Conservation (phyloP, 352 stramenopile genomes). For the Phytopythium aichiense region DNA sequence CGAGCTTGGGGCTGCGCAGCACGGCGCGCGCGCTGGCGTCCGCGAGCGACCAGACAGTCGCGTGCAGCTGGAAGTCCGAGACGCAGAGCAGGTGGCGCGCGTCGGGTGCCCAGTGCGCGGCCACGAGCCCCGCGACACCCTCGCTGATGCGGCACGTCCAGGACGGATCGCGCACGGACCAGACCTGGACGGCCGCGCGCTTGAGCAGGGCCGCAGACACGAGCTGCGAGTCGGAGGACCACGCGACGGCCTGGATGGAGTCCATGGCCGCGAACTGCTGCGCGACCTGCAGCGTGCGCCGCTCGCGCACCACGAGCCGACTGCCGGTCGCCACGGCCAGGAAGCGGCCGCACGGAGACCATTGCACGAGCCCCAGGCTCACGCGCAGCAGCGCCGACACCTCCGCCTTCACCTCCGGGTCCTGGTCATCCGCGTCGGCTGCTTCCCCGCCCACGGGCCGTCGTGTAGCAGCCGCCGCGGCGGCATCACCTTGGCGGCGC, state of each 20-base stretch:
- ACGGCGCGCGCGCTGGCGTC: constrained; percentile 48
- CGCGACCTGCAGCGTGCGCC: constrained; percentile 44
- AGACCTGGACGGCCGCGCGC: constrained; percentile 63
- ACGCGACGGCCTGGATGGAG: constrained; percentile 48
- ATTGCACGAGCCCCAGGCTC: constrained; percentile 55
- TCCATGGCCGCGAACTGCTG: constrained; percentile 61
- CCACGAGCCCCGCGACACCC: constrained; percentile 58
- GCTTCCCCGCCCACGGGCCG: background rate
- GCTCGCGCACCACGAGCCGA: constrained; percentile 53
- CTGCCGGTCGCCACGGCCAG: constrained; percentile 49
- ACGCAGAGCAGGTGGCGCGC: constrained; percentile 70
- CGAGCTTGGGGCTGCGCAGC: constrained; percentile 69
- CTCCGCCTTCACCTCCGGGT: constrained; percentile 15
- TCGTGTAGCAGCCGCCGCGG: background rate
- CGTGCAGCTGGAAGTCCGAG: constrained; percentile 83
- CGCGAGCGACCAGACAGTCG: constrained; percentile 75
- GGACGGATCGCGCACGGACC: constrained; percentile 58
- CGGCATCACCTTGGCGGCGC: background rate
- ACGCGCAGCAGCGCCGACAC: constrained; percentile 52
- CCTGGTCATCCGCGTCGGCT: background rate
- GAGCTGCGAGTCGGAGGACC: constrained; percentile 65
- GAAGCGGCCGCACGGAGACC: constrained; percentile 57
- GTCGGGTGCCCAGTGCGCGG: constrained; percentile 50
- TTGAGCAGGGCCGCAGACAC: constrained; percentile 65
- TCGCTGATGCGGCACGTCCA: constrained; percentile 76